Base-by-base conservation (phyloP, 129 eudicot genomes). In the Chrysanthemum makinoi region DNA sequence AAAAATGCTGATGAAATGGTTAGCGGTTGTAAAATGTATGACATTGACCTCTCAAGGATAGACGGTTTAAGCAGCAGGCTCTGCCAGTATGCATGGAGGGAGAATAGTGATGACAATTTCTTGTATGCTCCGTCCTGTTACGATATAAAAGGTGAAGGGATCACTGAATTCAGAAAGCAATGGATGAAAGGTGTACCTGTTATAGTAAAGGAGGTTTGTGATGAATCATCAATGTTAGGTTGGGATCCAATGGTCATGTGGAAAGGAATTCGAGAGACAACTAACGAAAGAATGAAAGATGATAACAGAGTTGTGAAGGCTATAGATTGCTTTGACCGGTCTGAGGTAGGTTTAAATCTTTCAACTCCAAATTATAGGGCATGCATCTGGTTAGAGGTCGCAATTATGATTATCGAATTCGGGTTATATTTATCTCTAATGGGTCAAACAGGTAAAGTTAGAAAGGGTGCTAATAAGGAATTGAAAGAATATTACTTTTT, bases 1-100 rank as follows among this genome's bases (percentile, higher is more conserved):
- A 94, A 94, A 84, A 87, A 87, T 81, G 91, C 82, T 5, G 99
- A 87, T 66, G 99, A 94, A 79, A 90, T 94, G 97, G 96, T 87
- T 73, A 86, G 80, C 72, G 99, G 99, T 74, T 94, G 99, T 59
- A 87, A 82, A 78, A 72, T 81, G 73, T 33, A 44, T 63, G 87
- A 86, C 65, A 74, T 72, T 65, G 71, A 71, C 55, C 59, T 61
- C 56, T 61, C 24, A 46, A 79, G 72, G 51, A 70, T 77, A 46
- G 70, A 62, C 61, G 82, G 58, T 47, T 60, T 50, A 22, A 62
- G 66, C 68, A 70, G 56, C 68, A 79, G 70, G 62, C 70, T 83
- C 49, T 72, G 62, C 59, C 82, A 83, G 77, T 82, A 68, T 73
- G 84, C 87, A 5, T 15, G 77, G 48, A 83, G 92, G 62, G 85